Evolutionary conservation across 1,284 basidiomycete genomes (phyloP).

Genomic region (Entoloma clypeatum): DNA sequence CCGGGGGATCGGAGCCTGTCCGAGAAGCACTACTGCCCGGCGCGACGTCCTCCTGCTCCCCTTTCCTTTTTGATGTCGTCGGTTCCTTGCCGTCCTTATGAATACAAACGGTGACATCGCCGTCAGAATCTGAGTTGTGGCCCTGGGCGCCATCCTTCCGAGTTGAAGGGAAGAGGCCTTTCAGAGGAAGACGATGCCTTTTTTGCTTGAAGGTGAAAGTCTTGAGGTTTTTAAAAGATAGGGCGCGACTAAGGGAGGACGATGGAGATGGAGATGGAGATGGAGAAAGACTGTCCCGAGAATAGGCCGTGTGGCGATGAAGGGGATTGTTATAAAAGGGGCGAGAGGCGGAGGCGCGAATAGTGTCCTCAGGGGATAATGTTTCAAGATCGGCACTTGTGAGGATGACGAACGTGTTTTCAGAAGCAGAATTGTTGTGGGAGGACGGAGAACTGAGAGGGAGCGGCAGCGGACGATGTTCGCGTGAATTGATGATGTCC

Average conservation of each 20-base stretch:
- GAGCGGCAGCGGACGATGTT: no score
- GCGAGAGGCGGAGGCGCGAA: constrained; percentile 29
- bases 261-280: neutral
- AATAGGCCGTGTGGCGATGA: constrained; percentile 12
- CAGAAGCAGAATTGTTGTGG: constrained; percentile 1
- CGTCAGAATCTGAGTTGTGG: constrained; percentile 7
- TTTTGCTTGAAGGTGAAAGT: constrained; percentile 17
- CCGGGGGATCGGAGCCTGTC: no score
- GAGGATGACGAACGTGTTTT: constrained; percentile 29
- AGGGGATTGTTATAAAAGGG: constrained; percentile 11
- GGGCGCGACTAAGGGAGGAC: constrained; percentile 6
- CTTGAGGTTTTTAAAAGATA: constrained; percentile 9
- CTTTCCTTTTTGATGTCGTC: no score
- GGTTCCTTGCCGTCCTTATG: no score
- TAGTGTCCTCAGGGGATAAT: constrained; percentile 34
- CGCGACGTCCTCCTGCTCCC: no score
- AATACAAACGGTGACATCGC: no score
- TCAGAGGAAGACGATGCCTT: constrained; percentile 30
- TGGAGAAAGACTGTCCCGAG: constrained; percentile 1
- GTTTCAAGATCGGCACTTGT: constrained; percentile 31
- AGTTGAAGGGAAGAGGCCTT: constrained; percentile 24
- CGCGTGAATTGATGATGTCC: neutral
- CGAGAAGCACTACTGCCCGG: no score
- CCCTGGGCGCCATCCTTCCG: constrained; percentile 14
- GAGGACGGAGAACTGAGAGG: no score